Evolutionary conservation across 2,329 filamentous ascomycete genomes (phyloP), one percentile per base, ranked within the genome.

Genomic region (Grosmannia clavigera): DNA sequence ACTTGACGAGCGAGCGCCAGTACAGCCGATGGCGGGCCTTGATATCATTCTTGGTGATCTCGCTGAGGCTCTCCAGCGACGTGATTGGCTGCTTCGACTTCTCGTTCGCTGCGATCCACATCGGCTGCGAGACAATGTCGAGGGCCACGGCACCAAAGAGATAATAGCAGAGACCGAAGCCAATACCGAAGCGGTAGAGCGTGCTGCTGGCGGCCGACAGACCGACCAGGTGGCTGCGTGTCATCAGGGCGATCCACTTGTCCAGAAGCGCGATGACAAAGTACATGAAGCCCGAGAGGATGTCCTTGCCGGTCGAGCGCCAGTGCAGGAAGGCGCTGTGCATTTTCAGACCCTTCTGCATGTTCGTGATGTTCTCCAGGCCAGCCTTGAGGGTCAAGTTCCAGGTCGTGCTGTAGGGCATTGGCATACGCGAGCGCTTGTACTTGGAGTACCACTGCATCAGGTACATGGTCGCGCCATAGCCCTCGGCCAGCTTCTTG

Each of bases 91-190:
- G 65, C 12, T 74, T 71, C 2, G 71, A 68, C 61, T 75, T 69
- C 31, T 73, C 70, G 57, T 77, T 74, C 3, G 76, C 73, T 2
- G 73, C 65, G 14, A 72, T 73, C 61, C 78, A 75, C 1, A 81
- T 70, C 61, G 78, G 75, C 58, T 78, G 76, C 25, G 78, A 78
- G 61, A 81, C 80, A 63, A 76, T 75, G 64, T 83, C 80, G 31
- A 83, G 77, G 27, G 80, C 70, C 1, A 82, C 78, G 14, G 80
- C 80, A 31, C 80, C 79, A 29, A 82, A 74, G 22, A 82, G 70
- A 64, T 82, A 83, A 66, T 82, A 83, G 0, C 77, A 77, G 40
- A 83, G 70, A n/a, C 78, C 76, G 63, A 82, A 81, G 1, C 80
- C 80, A 27, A 81, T 74, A 73, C 75, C 5, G 73, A 74, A 64